These are phyloP conservation scores for Durio zibethinus DNA, from an alignment of 345 rosid species.

Conservation along the genomic window DNA sequence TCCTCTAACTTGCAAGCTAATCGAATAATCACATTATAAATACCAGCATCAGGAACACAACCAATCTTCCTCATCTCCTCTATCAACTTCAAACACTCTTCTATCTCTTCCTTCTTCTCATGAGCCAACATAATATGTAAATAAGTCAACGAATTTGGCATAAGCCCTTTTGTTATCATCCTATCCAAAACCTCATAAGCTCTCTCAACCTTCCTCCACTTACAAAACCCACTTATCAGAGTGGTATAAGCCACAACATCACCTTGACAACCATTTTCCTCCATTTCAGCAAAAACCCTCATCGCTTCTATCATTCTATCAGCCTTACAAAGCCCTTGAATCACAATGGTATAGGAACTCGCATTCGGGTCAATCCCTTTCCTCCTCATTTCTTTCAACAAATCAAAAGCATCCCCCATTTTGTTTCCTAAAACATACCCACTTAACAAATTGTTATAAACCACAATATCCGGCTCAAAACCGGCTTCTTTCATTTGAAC, in stretches of 20 bases:
- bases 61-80: conserved; percentile 54
- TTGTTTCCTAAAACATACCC: conserved; percentile 65
- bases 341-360: conserved; percentile 62
- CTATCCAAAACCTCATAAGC: conserved; percentile 55
- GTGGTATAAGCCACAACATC: conserved; percentile 71
- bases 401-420: conserved; percentile 67
- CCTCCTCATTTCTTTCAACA: conserved; percentile 76
- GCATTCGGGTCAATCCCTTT: conserved; percentile 64
- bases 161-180: conserved; percentile 53
- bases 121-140: conserved; percentile 73
- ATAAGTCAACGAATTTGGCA: conserved; percentile 59
- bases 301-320: conserved; percentile 80
- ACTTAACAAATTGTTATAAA: conserved; percentile 61
- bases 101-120: conserved; percentile 71
- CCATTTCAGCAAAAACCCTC: conserved; percentile 70
- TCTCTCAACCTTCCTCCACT: conserved; percentile 55
- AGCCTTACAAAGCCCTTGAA: conserved; percentile 63
- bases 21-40: conserved; percentile 66
- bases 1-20: conserved; percentile 77
- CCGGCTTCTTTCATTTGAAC: conserved; percentile 87
- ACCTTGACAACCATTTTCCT: conserved; percentile 62
- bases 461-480: conserved; percentile 77
- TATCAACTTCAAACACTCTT: conserved; percentile 62
- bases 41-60: conserved; percentile 51
- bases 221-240: conserved; percentile 80